Evolutionary conservation across 2,329 filamentous ascomycete genomes (phyloP).

Genomic region (Neonectria punicea): DNA sequence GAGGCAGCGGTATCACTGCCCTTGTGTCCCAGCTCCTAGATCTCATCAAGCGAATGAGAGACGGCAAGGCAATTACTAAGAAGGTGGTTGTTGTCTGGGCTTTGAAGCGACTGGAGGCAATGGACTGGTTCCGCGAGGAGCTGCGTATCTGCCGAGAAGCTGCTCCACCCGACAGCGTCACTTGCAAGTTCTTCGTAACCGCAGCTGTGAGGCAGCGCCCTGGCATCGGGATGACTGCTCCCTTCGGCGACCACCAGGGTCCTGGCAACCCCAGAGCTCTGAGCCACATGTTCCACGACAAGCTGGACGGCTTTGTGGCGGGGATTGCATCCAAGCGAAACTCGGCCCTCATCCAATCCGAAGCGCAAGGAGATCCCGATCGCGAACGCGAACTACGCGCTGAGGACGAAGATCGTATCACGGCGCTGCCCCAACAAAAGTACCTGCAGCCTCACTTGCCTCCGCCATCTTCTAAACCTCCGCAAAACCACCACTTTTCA

Average conservation of each 20-base stretch:
- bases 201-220: constrained; percentile 61
- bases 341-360: constrained; percentile 83
- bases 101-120: constrained; percentile 87
- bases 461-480: constrained; percentile 44
- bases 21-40: constrained; percentile 91
- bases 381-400: constrained; percentile 81
- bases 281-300: constrained; percentile 83
- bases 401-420: constrained; percentile 87
- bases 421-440: constrained; percentile 78
- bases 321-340: constrained; percentile 88
- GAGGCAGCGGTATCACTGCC: constrained; percentile 93
- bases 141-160: constrained; percentile 90
- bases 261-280: constrained; percentile 62
- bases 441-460: constrained; percentile 66
- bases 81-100: constrained; percentile 95
- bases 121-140: constrained; percentile 98
- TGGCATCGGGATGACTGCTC: constrained; percentile 56
- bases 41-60: constrained; percentile 95
- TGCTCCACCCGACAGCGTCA: constrained; percentile 87
- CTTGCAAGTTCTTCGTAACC: constrained; percentile 95
- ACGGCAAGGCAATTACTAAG: constrained; percentile 92
- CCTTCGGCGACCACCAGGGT: constrained; percentile 44
- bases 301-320: constrained; percentile 87
- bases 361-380: constrained; percentile 82
- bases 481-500: constrained; percentile 42